Evolutionary conservation across 2,329 filamentous ascomycete genomes (phyloP).

Genomic region (Xylaria sp.): DNA sequence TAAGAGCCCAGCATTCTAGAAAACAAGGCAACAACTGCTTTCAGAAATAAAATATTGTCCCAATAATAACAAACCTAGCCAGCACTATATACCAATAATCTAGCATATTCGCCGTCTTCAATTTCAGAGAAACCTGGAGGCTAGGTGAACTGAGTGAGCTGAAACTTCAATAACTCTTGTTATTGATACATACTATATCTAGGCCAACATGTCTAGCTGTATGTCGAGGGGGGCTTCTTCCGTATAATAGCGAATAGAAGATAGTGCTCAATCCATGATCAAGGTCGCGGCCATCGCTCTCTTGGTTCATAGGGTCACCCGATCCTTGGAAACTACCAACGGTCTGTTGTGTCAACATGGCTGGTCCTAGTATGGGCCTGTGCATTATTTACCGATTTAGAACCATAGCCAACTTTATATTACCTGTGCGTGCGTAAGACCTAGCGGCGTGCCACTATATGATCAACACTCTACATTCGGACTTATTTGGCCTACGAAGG

Average conservation of each 20-base stretch:
- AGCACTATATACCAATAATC: background rate
- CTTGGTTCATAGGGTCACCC: background rate
- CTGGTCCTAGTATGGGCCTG: background rate
- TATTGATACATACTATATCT: background rate
- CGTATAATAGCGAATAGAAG: background rate
- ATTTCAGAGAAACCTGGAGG: background rate
- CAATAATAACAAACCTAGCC: background rate
- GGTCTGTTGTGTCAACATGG: background rate
- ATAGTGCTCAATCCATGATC: background rate
- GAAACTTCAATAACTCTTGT: background rate
- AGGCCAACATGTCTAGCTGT: background rate
- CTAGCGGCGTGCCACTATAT: background rate
- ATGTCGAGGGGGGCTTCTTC: background rate
- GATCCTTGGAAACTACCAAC: background rate
- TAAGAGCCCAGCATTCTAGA: too few species aligned
- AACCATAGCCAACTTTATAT: background rate
- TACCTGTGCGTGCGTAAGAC: background rate
- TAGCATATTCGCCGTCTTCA: background rate
- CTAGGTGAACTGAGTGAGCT: background rate
- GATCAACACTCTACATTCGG: background rate
- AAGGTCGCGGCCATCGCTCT: background rate
- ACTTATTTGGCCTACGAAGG: background rate
- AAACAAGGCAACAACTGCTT: background rate
- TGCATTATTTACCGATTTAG: background rate
- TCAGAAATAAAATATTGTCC: background rate